A percentile compares a stretch with the other conserved stretches of the same genome.
phyloP scores from a whole-genome alignment of 495 filamentous ascomycete species.

The Talaromyces liani region DNA sequence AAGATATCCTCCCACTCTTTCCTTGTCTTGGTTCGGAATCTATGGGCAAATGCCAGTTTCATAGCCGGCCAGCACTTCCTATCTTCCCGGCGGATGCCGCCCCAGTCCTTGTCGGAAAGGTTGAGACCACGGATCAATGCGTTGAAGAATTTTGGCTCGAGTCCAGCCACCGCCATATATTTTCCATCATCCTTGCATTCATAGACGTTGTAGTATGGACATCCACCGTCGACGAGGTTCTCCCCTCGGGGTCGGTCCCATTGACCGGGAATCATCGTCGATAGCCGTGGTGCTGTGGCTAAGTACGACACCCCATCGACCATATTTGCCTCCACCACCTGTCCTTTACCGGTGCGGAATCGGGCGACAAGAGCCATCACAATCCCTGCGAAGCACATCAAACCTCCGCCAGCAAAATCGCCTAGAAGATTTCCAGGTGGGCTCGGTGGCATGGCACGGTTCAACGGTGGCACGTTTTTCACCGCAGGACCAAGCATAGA shows the following conservation, averaged over 20 bases:
- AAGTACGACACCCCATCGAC: slow-evolving; percentile 69
- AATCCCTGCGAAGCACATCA: too few species aligned
- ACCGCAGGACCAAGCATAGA: too few species aligned
- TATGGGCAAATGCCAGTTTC: too few species aligned
- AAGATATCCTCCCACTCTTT: too few species aligned
- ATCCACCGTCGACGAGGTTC: slow-evolving; percentile 67
- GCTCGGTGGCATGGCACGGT: too few species aligned
- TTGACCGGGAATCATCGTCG: slow-evolving; percentile 37
- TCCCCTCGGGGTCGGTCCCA: slow-evolving; percentile 27
- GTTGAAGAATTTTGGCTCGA: slow-evolving; percentile 59
- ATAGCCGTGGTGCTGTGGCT: slow-evolving; percentile 56
- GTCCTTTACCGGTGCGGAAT: slow-evolving; percentile 47
- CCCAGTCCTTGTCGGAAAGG: too few species aligned
- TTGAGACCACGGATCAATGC: slow-evolving; percentile 27
- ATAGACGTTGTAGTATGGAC: slow-evolving; percentile 71
- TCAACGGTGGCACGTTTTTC: too few species aligned
- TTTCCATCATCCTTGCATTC: slow-evolving; percentile 60
- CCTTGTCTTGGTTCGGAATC: too few species aligned
- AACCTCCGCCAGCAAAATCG: too few species aligned
- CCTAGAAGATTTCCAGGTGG: too few species aligned
- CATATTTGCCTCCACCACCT: slow-evolving; percentile 83
- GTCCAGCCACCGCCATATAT: slow-evolving; percentile 70
- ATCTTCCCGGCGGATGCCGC: too few species aligned
- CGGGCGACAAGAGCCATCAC: slow-evolving; percentile 14
- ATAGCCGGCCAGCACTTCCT: too few species aligned